A percentile compares a stretch with the other conserved stretches of the same genome.
phyloP scores from a whole-genome alignment of 2,329 filamentous ascomycete genomes.

The Onygenales sp. region DNA sequence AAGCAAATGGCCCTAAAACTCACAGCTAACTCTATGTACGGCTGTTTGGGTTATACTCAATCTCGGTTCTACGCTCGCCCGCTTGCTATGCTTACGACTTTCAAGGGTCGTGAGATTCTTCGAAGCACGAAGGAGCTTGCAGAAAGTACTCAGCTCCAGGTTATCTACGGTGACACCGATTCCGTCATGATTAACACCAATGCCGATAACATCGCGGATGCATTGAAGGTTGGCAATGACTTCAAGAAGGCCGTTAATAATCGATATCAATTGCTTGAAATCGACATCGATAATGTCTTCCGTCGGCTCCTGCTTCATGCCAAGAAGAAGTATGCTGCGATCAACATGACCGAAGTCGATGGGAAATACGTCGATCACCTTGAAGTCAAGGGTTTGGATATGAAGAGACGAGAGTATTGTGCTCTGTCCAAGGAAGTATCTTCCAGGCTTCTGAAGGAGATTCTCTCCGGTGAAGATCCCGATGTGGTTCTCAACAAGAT shows the following conservation, averaged over 20 bases:
- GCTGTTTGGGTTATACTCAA: slow-evolving; percentile 91
- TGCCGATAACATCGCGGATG: slow-evolving; percentile 83
- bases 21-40: slow-evolving; percentile 99
- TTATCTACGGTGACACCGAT: slow-evolving; percentile 98
- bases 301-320: slow-evolving; percentile 85
- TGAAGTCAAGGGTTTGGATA: slow-evolving; percentile 96
- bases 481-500: slow-evolving; percentile 82
- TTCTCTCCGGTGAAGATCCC: slow-evolving; percentile 85
- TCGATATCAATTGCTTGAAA: slow-evolving; percentile 83
- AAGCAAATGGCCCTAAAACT: slow-evolving; percentile 95
- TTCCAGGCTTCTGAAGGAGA: slow-evolving; percentile 79
- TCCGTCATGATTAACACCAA: slow-evolving; percentile 99
- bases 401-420: slow-evolving; percentile 96
- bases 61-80: slow-evolving; percentile 96
- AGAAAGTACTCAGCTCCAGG: slow-evolving; percentile 79
- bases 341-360: slow-evolving; percentile 82
- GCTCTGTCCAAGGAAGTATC: slow-evolving; percentile 92
- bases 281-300: slow-evolving; percentile 97
- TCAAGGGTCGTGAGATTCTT: slow-evolving; percentile 94
- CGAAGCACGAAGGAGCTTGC: slow-evolving; percentile 92
- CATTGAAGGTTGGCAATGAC: slow-evolving; percentile 81
- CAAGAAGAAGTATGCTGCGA: slow-evolving; percentile 98
- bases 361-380: slow-evolving; percentile 90
- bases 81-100: slow-evolving; percentile 89
- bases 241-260: slow-evolving; percentile 96